Evolutionary conservation across 192 early-diverging fungal species (phyloP).

Genomic region (Pecoramyces ruminantium): DNA sequence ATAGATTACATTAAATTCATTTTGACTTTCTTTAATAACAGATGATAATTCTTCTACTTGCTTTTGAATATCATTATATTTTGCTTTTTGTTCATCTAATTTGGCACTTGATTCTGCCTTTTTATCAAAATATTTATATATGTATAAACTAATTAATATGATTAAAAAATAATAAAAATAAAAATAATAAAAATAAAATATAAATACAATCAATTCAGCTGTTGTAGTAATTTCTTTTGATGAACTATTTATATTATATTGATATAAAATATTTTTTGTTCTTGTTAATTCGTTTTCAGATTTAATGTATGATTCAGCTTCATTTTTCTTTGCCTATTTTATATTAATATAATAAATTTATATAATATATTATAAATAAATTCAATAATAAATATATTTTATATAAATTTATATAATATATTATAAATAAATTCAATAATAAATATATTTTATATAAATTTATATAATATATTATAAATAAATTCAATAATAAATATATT

Average conservation of each 20-base stretch:
- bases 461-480: background rate
- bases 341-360: background rate
- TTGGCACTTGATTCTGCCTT: background rate
- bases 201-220: slow-evolving; percentile 17
- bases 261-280: slow-evolving; percentile 60
- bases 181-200: background rate
- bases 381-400: no score
- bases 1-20: background rate
- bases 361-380: background rate
- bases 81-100: background rate
- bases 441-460: background rate
- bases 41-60: background rate
- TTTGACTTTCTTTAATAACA: background rate
- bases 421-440: no score
- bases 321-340: slow-evolving; percentile 47
- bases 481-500: no score
- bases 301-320: slow-evolving; percentile 62
- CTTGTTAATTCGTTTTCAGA: slow-evolving; percentile 60
- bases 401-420: no score
- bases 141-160: no score
- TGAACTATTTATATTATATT: slow-evolving; percentile 47
- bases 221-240: slow-evolving; percentile 16
- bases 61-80: background rate
- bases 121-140: background rate
- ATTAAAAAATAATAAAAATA: background rate